Percentiles rank a stretch among this genome's conserved stretches.
These are phyloP conservation scores for Lodderomyces orthopsilosis DNA, from an alignment of 1,139 yeast genomes.

Conservation along the genomic window DNA sequence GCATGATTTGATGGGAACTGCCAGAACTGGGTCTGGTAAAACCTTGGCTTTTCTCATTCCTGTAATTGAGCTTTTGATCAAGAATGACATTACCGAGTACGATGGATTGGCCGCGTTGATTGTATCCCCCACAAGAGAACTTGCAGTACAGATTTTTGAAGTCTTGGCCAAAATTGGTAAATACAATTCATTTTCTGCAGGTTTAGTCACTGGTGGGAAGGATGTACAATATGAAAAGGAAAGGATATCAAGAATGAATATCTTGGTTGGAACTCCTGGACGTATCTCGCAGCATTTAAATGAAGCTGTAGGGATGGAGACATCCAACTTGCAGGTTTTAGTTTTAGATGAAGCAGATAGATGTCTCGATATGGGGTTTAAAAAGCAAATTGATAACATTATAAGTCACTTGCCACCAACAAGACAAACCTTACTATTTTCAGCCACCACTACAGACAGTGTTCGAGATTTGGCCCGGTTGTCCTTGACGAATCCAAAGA, in stretches of 20 bases:
- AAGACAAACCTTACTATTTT: conserved; percentile 84
- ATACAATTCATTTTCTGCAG: conserved; percentile 81
- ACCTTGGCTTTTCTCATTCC: conserved; percentile 92
- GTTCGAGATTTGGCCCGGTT: conserved; percentile 86
- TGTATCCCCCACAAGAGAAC: conserved; percentile 90
- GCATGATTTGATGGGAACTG: conserved; percentile 85
- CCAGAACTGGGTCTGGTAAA: conserved; percentile 96
- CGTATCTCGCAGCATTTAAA: conserved; percentile 92
- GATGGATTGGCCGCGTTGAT: conserved; percentile 95
- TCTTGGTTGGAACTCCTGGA: conserved; percentile 95
- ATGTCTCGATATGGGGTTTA: conserved; percentile 95
- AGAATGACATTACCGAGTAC: conserved; percentile 76
- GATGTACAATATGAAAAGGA: conserved; percentile 87
- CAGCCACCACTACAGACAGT: conserved; percentile 92
- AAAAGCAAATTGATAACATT: conserved; percentile 81
- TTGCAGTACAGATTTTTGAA: conserved; percentile 92
- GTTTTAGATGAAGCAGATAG: conserved; percentile 96
- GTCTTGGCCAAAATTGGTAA: conserved; percentile 84
- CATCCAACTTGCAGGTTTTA: conserved; percentile 73
- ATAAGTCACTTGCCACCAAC: conserved; percentile 77
- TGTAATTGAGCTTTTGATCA: conserved; percentile 65
- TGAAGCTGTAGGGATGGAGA: conserved; percentile 83
- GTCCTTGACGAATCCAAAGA: conserved; percentile 75
- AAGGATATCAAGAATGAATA: conserved; percentile 78
- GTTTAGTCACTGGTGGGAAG: conserved; percentile 95